Conservation (phyloP, 1,284 basidiomycete species). For the Schizophyllum commune region DNA sequence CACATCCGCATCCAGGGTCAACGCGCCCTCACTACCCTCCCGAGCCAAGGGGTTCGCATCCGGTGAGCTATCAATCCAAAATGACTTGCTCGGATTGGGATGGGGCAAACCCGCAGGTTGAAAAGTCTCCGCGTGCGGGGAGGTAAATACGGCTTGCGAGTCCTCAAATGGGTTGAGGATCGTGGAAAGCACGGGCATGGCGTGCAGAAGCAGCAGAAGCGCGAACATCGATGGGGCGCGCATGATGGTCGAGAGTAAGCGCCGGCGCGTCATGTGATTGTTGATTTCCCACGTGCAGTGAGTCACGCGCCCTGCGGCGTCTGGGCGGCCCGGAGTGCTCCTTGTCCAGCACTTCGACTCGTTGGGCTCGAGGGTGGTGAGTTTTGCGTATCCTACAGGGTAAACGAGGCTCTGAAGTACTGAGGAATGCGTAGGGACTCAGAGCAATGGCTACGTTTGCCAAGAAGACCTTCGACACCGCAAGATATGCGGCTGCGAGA, state of each 20-base stretch:
- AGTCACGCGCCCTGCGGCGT: too few species aligned
- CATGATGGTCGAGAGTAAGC: not conserved
- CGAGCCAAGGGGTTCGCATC: constrained; percentile 56
- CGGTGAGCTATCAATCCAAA: constrained; percentile 52
- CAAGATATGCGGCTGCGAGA: constrained; percentile 55
- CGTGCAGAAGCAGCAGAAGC: not conserved
- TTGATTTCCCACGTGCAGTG: not conserved
- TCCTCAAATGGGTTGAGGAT: not conserved
- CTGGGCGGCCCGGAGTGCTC: too few species aligned
- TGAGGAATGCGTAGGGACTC: not conserved
- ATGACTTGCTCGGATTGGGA: constrained; percentile 55
- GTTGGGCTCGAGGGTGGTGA: too few species aligned
- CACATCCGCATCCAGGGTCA: constrained; percentile 55
- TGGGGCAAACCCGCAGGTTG: constrained; percentile 34
- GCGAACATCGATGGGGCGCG: not conserved
- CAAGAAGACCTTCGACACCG: constrained; percentile 53
- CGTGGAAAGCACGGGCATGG: not conserved
- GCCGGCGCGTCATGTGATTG: not conserved
- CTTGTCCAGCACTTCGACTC: too few species aligned
- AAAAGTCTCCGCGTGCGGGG: not conserved
- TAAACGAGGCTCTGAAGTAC: too few species aligned
- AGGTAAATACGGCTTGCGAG: not conserved
- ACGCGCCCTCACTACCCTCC: constrained; percentile 51
- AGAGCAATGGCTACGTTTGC: constrained; percentile 58
- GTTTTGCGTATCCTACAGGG: too few species aligned